phyloP scores from a whole-genome alignment of 805 yeast species.

The Cyberlindnera americana region DNA sequence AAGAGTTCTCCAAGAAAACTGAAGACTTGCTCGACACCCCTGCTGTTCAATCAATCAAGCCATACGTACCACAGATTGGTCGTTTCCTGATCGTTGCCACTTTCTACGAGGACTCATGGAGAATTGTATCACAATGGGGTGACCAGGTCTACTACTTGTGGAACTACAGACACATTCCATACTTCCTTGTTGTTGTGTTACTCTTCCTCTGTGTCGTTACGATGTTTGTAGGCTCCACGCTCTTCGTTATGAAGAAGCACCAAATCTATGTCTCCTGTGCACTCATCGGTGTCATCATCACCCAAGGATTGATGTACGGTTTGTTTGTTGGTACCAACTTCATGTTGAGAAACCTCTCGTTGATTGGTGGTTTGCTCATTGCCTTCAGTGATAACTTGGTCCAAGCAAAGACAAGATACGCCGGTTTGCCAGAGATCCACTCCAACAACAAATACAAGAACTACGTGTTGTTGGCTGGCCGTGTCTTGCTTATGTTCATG shows the following conservation, averaged over 20 bases:
- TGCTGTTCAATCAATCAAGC: conserved; percentile 47
- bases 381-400: conserved; percentile 85
- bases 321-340: conserved; percentile 76
- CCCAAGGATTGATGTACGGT: conserved; percentile 89
- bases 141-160: conserved; percentile 85
- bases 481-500: conserved; percentile 78
- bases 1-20: conserved; percentile 41
- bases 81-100: conserved; percentile 91
- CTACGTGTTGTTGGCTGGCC: conserved; percentile 81
- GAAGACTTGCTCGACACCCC: conserved; percentile 54
- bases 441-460: conserved; percentile 66
- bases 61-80: conserved; percentile 84
- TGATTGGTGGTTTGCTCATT: conserved; percentile 86
- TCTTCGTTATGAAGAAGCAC: conserved; percentile 65
- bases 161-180: conserved; percentile 75
- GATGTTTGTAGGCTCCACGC: conserved; percentile 71
- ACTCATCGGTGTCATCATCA: conserved; percentile 64
- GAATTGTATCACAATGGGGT: conserved; percentile 84
- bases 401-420: conserved; percentile 58
- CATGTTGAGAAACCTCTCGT: conserved; percentile 81
- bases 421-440: conserved; percentile 49
- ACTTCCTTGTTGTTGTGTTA: conserved; percentile 71
- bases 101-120: conserved; percentile 80
- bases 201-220: conserved; percentile 57
- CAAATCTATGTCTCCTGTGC: conserved; percentile 68